Evolutionary conservation across 2,329 filamentous ascomycete genomes (phyloP), one percentile per base, ranked within the genome.

Genomic region (Chaetothyriales sp.): DNA sequence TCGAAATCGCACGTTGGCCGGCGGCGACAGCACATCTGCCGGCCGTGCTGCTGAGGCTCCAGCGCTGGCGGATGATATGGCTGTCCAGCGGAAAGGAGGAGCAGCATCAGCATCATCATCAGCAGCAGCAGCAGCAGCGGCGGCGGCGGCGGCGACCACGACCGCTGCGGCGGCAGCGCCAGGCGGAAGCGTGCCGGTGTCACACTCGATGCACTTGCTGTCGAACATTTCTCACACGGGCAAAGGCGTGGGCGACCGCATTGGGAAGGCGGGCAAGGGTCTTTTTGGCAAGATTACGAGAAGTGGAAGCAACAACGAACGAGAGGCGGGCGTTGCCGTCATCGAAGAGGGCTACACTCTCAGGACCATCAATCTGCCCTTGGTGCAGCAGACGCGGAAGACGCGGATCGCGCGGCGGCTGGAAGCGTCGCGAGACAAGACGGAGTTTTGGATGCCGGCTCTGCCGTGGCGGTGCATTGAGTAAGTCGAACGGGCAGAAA

Each of bases 361-460:
- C 62, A 87, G 85, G 60, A 82, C 94, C 44, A 87, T 97, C 65
- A 94, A 92, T 62, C 73, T 86, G 48, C 88, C 89, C 1, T 72
- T 97, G 28, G 77, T 94, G 22, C 85, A 95, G 65, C 90, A 97
- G 69, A 89, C 89, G 5, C 81, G 90, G n/a, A 74, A 82, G 57
- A 95, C 90, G 0, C 80, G 90, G 57, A 95, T 97, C 64, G 94
- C 89, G 6, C 94, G 90, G 68, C 81, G 85, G 28, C 73, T 97
- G 44, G 87, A 94, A 63, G 81, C 86, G 55, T 95, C 89, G 8
- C 80, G 83, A 56, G 90, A 97, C 64, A 95, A 95, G 74, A 97
- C 90, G 0, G 90, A 95, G 64, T 97, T 94, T 64, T 97, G 90
- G 90, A 95, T 97, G 89, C 90, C 90, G 10, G 86, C 89, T 5